A percentile compares a stretch with the other conserved stretches of the same genome.
phyloP scores from a whole-genome alignment of 148 eudicot species.

The Camellia lanceoleosa region DNA sequence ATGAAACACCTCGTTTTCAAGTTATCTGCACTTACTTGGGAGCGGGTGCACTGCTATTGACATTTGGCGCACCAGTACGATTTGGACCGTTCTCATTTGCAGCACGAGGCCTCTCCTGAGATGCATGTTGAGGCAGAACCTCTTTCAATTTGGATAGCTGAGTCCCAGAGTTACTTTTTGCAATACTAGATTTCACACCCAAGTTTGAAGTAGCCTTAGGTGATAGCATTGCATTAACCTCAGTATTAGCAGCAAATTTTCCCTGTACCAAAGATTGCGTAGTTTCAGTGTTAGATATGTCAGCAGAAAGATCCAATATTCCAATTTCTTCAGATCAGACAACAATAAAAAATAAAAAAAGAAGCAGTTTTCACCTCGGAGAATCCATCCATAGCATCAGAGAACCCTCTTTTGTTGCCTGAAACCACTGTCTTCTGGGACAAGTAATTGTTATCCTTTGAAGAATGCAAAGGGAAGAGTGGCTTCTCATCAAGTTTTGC shows the following conservation, averaged over 20 bases:
- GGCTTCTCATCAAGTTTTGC: slow-evolving; percentile 41
- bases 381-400: slow-evolving; percentile 41
- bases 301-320: slow-evolving; percentile 19
- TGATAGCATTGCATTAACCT: slow-evolving; percentile 26
- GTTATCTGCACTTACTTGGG: slow-evolving; percentile 39
- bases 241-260: slow-evolving; percentile 24
- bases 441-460: slow-evolving; percentile 30
- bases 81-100: slow-evolving; percentile 21
- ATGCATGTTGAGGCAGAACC: slow-evolving; percentile 15
- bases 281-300: slow-evolving; percentile 12
- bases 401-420: slow-evolving; percentile 60
- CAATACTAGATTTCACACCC: slow-evolving; percentile 24
- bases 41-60: slow-evolving; percentile 31
- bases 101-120: slow-evolving; percentile 35
- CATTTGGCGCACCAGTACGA: slow-evolving; percentile 21
- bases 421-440: slow-evolving; percentile 35
- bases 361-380: slow-evolving; percentile 28
- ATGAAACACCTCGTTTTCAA: background rate
- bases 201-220: slow-evolving; percentile 31
- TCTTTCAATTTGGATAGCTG: slow-evolving; percentile 32
- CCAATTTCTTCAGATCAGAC: background rate
- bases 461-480: slow-evolving; percentile 43
- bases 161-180: slow-evolving; percentile 21
- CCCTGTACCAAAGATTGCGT: slow-evolving; percentile 23
- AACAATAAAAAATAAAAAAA: background rate